Evolutionary conservation across 805 yeast genomes (phyloP), one percentile per base, ranked within the genome.

Genomic region (Metschnikowia chrysomelidarum): DNA sequence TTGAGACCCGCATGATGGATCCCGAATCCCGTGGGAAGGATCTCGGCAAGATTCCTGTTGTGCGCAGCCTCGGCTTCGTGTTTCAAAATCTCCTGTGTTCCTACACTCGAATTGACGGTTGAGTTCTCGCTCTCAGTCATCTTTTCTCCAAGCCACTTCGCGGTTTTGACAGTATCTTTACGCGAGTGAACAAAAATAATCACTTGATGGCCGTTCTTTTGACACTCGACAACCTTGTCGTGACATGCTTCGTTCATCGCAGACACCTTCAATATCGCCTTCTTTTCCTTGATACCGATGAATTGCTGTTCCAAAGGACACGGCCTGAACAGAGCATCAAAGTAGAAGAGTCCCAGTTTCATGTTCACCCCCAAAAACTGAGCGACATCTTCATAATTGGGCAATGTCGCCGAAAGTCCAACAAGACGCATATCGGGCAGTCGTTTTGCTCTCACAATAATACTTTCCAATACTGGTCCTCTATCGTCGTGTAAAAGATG

Each of bases 151-250:
- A 89, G 57, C 77, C 79, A 82, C 27, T 72, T 72, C 0, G 96
- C 96, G 0, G 96, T 84, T 47, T 83, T 80, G 41, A 71, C 78
- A 0, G 98, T 93, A 32, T 91, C 98, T 51, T 87, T 89, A 49
- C 98, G 70, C 0, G 96, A 88, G 55, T 93, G 98, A 6, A 91
- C 98, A 59, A 91, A 91, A 1, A 91, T 76, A 40, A 91, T 87
- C 2, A 86, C 76, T 57, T 91, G 98, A 48, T 84, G 82, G 20
- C 77, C 76, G 4, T 78, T 77, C 2, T 69, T 68, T 16, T 61
- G 46, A 36, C 78, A 71, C 41, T 87, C 93, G 19, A 76, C 48
- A 4, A 87, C 75, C 40, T 65, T 63, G 31, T 87, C 96, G 54
- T 77, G 84, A 50, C 97, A 88, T 0, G 91, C 94, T 36, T 86